Evolutionary conservation across 306 rosid species (phyloP).

Genomic region (Quercus ilex): DNA sequence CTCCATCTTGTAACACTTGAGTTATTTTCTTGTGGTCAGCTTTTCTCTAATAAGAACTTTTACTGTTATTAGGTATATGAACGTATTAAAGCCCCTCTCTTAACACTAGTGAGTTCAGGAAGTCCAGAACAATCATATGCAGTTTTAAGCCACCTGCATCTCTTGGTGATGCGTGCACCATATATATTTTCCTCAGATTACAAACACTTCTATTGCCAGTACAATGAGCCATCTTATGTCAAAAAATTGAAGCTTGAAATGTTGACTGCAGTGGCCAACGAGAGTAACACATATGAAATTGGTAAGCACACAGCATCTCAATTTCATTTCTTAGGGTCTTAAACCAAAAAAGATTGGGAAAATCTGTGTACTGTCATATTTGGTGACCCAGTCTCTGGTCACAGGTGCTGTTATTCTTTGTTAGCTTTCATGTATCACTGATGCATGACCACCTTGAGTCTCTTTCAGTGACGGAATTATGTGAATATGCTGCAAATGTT

Average conservation of each 20-base stretch:
- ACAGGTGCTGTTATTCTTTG: slow-evolving; percentile 1
- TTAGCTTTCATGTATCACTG: slow-evolving; percentile 22
- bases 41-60: slow-evolving; percentile 23
- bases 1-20: slow-evolving; percentile 7
- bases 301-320: slow-evolving; percentile 44
- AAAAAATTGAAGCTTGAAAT: slow-evolving; percentile 98
- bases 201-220: slow-evolving; percentile 97
- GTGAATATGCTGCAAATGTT: slow-evolving; percentile 99
- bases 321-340: not conserved
- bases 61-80: slow-evolving; percentile 73
- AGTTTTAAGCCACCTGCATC: slow-evolving; percentile 92
- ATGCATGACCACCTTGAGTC: slow-evolving; percentile 28
- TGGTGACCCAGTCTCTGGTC: slow-evolving; percentile 18
- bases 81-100: slow-evolving; percentile 96
- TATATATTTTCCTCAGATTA: slow-evolving; percentile 89
- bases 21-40: slow-evolving; percentile 14
- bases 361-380: slow-evolving; percentile 6
- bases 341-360: slow-evolving; percentile 15
- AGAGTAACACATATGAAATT: slow-evolving; percentile 95
- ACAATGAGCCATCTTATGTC: slow-evolving; percentile 98
- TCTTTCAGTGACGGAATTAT: slow-evolving; percentile 89
- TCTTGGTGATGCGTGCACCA: slow-evolving; percentile 99
- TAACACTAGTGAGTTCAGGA: slow-evolving; percentile 97
- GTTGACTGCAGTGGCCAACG: slow-evolving; percentile 99
- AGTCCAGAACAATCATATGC: slow-evolving; percentile 99